phyloP scores from a whole-genome alignment of 73 alveolate species.

The Symbiodinium natans region DNA sequence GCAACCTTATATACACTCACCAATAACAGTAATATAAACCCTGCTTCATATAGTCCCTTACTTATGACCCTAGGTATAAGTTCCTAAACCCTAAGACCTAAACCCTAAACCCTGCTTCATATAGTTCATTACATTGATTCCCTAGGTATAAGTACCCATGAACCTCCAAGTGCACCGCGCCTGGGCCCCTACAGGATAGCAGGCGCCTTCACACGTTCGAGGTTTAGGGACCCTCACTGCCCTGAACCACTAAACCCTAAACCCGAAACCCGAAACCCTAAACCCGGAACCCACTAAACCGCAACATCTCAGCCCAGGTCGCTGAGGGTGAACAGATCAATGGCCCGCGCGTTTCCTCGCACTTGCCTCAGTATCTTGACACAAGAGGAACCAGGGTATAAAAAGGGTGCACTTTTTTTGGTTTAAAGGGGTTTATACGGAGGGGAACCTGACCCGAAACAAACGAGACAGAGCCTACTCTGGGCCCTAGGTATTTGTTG shows the following conservation, averaged over 20 bases:
- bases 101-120: too few relatives aligned
- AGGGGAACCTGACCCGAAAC: too few relatives aligned
- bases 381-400: too few relatives aligned
- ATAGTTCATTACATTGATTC: neutral
- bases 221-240: neutral
- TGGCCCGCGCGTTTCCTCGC: neutral
- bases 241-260: neutral
- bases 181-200: neutral
- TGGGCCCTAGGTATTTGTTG: too few relatives aligned
- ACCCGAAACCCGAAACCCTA: neutral
- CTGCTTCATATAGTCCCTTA: too few relatives aligned
- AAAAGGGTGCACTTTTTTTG: too few relatives aligned
- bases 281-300: neutral
- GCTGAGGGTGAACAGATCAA: neutral
- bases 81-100: too few relatives aligned
- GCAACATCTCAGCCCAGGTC: neutral
- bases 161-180: neutral
- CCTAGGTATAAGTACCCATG: neutral
- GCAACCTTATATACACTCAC: too few relatives aligned
- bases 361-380: neutral
- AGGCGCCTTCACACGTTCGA: neutral
- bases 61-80: neutral
- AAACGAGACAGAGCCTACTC: too few relatives aligned
- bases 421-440: too few relatives aligned
- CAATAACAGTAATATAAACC: too few relatives aligned